Evolutionary conservation across 495 filamentous ascomycete species (phyloP).

Genomic region (Talaromyces adpressus): DNA sequence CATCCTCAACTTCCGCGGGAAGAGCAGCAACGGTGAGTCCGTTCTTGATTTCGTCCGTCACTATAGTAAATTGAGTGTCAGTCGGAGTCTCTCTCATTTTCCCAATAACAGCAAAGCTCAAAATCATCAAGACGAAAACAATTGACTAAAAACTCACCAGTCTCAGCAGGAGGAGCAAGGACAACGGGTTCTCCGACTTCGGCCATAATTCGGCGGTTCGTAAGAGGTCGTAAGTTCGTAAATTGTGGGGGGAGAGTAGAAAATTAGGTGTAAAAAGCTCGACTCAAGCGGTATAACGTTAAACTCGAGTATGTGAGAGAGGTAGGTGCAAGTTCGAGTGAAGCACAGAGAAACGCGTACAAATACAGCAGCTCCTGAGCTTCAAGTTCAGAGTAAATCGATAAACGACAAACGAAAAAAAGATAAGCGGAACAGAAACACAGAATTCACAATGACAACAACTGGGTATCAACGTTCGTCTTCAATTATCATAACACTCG

Average conservation of each 20-base stretch:
- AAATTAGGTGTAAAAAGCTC: neutral
- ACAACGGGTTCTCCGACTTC: conserved; percentile 3
- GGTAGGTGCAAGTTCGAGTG: neutral
- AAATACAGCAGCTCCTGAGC: conserved; percentile 3
- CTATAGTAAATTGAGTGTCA: neutral
- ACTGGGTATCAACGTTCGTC: conserved; percentile 5
- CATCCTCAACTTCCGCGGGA: conserved; percentile 1
- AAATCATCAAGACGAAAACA: neutral
- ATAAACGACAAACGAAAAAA: conserved; percentile 13
- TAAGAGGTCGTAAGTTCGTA: conserved; percentile 22
- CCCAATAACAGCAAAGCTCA: neutral
- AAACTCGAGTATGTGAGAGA: neutral
- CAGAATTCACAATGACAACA: conserved; percentile 1
- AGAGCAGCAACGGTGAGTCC: conserved; percentile 3
- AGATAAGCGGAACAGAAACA: neutral
- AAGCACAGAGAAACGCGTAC: neutral
- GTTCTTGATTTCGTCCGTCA: conserved; percentile 4
- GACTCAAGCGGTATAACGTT: neutral
- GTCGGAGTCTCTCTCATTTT: neutral
- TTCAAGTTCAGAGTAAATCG: neutral
- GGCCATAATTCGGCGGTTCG: conserved; percentile 5
- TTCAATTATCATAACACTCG: conserved; percentile 3
- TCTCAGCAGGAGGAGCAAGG: conserved; percentile 3
- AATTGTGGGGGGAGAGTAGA: conserved; percentile 2
- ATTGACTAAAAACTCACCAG: conserved; percentile 7